Evolutionary conservation across 75 land plant genomes (phyloP).

Genomic region (Selaginella moellendorffii): DNA sequence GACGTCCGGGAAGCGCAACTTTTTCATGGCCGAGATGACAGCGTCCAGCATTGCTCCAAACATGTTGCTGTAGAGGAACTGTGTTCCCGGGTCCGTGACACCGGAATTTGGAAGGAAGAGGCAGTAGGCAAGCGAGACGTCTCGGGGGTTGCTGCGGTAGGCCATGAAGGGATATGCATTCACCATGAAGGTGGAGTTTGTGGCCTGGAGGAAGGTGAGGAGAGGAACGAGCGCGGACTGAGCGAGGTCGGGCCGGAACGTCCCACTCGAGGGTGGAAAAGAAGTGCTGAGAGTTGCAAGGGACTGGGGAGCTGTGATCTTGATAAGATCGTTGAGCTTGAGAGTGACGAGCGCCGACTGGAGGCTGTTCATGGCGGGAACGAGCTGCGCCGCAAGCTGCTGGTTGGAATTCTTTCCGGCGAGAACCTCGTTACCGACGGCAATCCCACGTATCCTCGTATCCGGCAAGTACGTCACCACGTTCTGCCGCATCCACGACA

Average conservation of each 20-base stretch:
- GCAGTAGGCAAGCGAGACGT: conserved; percentile 7
- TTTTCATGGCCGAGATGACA: neutral
- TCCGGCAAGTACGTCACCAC: neutral
- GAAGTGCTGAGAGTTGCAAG: conserved; percentile 45
- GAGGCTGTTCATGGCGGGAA: conserved; percentile 48
- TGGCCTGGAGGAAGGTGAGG: neutral
- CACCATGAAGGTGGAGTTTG: neutral
- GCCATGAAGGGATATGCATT: neutral
- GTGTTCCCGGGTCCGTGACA: neutral
- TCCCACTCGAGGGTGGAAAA: conserved; percentile 62
- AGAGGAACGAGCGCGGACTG: neutral
- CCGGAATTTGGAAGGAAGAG: conserved; percentile 8
- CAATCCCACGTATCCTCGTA: neutral
- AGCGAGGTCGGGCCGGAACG: conserved; percentile 13
- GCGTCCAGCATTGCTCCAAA: conserved; percentile 15
- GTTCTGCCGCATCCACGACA: neutral
- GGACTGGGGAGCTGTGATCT: conserved; percentile 59
- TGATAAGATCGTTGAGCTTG: conserved; percentile 24
- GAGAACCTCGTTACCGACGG: conserved; percentile 4
- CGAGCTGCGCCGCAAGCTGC: neutral
- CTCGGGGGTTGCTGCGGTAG: neutral
- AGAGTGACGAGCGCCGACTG: conserved; percentile 39
- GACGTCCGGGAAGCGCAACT: neutral
- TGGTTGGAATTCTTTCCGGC: neutral
- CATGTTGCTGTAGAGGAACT: conserved; percentile 6